A percentile compares a stretch with the other conserved stretches of the same genome.
These are phyloP conservation scores for Tetraselmis striata DNA, from an alignment of 139 green algal genomes.

Conservation along the genomic window DNA sequence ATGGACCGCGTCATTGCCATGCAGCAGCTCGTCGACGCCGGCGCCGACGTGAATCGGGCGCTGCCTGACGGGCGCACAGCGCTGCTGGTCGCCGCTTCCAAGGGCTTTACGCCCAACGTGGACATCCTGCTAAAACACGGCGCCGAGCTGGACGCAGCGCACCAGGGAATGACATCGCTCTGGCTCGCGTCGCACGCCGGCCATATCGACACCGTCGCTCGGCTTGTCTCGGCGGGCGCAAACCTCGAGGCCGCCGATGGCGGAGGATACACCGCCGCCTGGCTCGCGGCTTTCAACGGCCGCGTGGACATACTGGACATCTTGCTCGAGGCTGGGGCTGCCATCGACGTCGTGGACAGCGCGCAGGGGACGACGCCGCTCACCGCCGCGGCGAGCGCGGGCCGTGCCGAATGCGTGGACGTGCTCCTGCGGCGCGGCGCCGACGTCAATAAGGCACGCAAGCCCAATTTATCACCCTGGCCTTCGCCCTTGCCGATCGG, in stretches of 20 bases:
- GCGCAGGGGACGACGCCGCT: not conserved
- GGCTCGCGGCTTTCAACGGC: not conserved
- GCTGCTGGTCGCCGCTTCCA: not conserved
- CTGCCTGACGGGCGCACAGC: not conserved
- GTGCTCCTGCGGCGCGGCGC: not conserved
- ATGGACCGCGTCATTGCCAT: not conserved
- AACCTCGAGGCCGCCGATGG: not conserved
- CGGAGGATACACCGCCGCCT: not conserved
- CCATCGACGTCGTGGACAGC: not conserved
- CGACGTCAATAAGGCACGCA: not conserved
- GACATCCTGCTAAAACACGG: not conserved
- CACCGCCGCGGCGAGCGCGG: not conserved
- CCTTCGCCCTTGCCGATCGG: no score
- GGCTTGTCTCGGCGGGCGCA: not conserved
- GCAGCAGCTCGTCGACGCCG: not conserved
- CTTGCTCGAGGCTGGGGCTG: not conserved
- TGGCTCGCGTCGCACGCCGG: not conserved
- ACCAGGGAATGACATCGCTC: not conserved
- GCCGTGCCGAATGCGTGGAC: not conserved
- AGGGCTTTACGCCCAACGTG: not conserved
- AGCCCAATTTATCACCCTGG: no score
- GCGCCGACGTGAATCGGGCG: not conserved
- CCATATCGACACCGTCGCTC: not conserved
- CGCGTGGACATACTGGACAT: not conserved
- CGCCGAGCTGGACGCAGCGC: not conserved